These are phyloP conservation scores for Boletales sp. DNA, from an alignment of 768 basidiomycete species.

Conservation along the genomic window DNA sequence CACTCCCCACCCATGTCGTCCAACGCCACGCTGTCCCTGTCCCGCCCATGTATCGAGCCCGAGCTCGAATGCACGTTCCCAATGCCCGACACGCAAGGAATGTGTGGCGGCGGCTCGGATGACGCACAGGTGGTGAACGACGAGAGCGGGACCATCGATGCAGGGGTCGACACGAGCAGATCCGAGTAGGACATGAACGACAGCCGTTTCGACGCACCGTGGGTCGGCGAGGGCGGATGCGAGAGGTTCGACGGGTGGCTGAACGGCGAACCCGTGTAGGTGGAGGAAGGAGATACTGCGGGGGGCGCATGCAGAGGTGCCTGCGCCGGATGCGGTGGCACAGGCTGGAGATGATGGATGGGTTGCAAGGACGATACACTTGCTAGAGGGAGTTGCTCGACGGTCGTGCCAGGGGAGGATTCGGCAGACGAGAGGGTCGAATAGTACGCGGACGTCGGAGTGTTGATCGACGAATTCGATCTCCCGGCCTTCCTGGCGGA, in stretches of 20 bases:
- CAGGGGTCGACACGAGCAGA: conserved; percentile 73
- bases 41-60: conserved; percentile 25
- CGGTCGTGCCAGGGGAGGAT: conserved; percentile 39
- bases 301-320: conserved; percentile 8
- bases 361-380: conserved; percentile 21
- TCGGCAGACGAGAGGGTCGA: conserved; percentile 37
- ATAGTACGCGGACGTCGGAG: conserved; percentile 50
- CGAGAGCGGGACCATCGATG: conserved; percentile 66
- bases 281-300: conserved; percentile 21
- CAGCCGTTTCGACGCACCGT: conserved; percentile 58
- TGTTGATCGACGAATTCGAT: conserved; percentile 32
- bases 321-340: conserved; percentile 18
- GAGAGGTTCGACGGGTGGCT: conserved; percentile 20
- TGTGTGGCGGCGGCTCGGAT: conserved; percentile 69
- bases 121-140: conserved; percentile 65
- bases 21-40: conserved; percentile 42
- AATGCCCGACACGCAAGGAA: conserved; percentile 55
- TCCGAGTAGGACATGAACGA: conserved; percentile 91
- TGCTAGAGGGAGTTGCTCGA: conserved; percentile 26
- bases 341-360: conserved; percentile 16
- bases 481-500: conserved; percentile 8
- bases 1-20: conserved; percentile 81
- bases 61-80: conserved; percentile 27
- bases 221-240: conserved; percentile 46
- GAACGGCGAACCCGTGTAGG: conserved; percentile 27